Evolutionary conservation across 306 rosid genomes (phyloP).

Genomic region (Abrus pulchellus): DNA sequence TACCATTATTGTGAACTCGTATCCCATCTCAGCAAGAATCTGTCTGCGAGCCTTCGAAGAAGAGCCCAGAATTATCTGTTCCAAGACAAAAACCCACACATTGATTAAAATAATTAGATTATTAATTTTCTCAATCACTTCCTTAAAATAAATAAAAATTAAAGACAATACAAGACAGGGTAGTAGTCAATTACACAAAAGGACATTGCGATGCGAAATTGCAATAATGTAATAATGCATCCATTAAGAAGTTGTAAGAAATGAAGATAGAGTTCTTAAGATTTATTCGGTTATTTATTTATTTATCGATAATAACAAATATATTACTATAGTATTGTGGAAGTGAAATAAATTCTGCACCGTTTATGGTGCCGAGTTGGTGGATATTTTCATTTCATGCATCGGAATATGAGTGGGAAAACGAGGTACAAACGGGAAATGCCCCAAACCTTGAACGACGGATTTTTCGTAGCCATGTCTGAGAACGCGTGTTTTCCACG

Average conservation of each 20-base stretch:
- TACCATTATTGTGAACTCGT: constrained; percentile 79
- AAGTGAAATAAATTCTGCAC: not conserved
- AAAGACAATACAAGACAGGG: not conserved
- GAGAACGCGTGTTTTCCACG: constrained; percentile 43
- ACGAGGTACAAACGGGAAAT: constrained; percentile 14
- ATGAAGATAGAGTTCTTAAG: not conserved
- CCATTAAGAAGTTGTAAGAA: constrained; percentile 11
- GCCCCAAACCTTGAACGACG: constrained; percentile 50
- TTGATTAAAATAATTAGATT: not conserved
- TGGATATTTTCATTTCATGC: not conserved
- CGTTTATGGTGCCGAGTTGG: constrained; percentile 21
- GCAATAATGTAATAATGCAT: constrained; percentile 4
- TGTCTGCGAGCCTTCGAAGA: constrained; percentile 85
- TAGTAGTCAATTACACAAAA: not conserved
- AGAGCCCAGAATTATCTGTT: constrained; percentile 86
- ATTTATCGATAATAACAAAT: not conserved
- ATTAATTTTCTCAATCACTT: not conserved
- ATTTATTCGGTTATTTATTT: constrained; percentile 3
- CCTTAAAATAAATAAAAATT: too few species aligned
- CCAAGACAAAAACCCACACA: not conserved
- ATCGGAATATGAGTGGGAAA: not conserved
- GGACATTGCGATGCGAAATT: not conserved
- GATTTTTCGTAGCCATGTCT: constrained; percentile 41
- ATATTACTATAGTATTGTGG: not conserved
- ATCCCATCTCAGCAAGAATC: constrained; percentile 89